A percentile compares a stretch with the other conserved stretches of the same genome.
Conservation (phyloP, 75 land plant species). For the Selaginella tamariscina region DNA sequence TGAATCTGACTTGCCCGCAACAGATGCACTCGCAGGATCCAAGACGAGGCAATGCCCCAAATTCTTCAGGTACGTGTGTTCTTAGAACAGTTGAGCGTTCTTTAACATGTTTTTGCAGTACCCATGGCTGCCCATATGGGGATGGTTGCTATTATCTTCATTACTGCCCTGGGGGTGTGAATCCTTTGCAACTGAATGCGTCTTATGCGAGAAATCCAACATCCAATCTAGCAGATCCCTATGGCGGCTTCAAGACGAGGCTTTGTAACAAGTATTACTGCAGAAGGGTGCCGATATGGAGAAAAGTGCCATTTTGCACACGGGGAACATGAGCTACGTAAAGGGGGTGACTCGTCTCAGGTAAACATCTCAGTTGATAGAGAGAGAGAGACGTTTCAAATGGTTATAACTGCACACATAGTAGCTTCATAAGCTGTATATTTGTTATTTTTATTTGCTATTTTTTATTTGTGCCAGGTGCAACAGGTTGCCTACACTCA, state of each 20-base stretch:
- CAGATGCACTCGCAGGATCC: too few relatives aligned
- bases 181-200: neutral
- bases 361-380: slow-evolving; percentile 17
- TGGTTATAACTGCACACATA: too few relatives aligned
- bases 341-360: slow-evolving; percentile 14
- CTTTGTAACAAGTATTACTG: slow-evolving; percentile 44
- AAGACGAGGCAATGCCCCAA: too few relatives aligned
- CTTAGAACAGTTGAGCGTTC: too few relatives aligned
- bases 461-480: too few relatives aligned
- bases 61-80: too few relatives aligned
- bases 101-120: too few relatives aligned
- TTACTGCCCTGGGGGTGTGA: neutral
- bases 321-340: slow-evolving; percentile 59
- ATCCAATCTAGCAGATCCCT: neutral
- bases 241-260: slow-evolving; percentile 36
- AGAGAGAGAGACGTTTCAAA: slow-evolving; percentile 10
- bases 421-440: too few relatives aligned
- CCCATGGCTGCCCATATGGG: too few relatives aligned
- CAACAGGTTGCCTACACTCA: neutral
- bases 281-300: slow-evolving; percentile 69
- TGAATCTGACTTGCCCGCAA: too few relatives aligned
- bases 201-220: neutral
- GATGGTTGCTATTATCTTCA: neutral
- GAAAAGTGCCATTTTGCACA: slow-evolving; percentile 79
- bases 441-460: neutral